Evolutionary conservation across 2,329 filamentous ascomycete genomes (phyloP).

Genomic region (Phialocephala subalpina): DNA sequence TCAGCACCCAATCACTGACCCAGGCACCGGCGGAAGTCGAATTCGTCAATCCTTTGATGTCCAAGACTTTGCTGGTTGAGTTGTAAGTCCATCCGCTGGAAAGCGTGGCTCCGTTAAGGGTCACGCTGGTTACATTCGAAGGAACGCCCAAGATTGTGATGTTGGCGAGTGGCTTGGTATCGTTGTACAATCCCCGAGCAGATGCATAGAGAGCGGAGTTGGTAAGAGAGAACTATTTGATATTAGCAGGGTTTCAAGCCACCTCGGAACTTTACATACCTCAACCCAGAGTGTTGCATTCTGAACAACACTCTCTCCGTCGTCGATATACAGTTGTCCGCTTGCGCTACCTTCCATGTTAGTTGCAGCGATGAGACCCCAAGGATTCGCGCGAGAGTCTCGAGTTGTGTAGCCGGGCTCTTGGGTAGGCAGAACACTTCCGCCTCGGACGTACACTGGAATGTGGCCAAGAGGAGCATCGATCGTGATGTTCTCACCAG

Average conservation of each 20-base stretch:
- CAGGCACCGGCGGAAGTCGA: slow-evolving; percentile 64
- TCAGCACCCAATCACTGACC: slow-evolving; percentile 62
- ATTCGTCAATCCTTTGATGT: slow-evolving; percentile 56
- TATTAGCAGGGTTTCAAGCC: slow-evolving; percentile 5
- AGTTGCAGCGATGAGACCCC: slow-evolving; percentile 72
- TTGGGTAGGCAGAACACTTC: slow-evolving; percentile 72
- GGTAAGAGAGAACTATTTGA: slow-evolving; percentile 50
- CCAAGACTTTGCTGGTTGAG: slow-evolving; percentile 54
- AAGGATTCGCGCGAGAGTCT: slow-evolving; percentile 68
- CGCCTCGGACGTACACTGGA: slow-evolving; percentile 75
- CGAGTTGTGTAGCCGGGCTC: slow-evolving; percentile 72
- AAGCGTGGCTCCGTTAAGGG: slow-evolving; percentile 58
- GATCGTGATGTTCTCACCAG: slow-evolving; percentile 66
- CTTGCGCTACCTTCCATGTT: slow-evolving; percentile 60
- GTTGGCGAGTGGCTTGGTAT: slow-evolving; percentile 65
- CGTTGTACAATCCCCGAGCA: slow-evolving; percentile 60
- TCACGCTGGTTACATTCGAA: slow-evolving; percentile 52
- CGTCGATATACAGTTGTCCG: slow-evolving; percentile 76
- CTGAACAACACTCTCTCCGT: slow-evolving; percentile 72
- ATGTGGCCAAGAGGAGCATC: slow-evolving; percentile 72
- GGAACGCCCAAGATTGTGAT: slow-evolving; percentile 68
- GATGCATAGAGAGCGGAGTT: slow-evolving; percentile 55
- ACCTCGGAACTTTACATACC: slow-evolving; percentile 18
- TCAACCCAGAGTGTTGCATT: slow-evolving; percentile 62
- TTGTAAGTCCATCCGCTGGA: slow-evolving; percentile 57